Evolutionary conservation across 768 basidiomycete species (phyloP), one percentile per base, ranked within the genome.

Genomic region (Boletales sp.): DNA sequence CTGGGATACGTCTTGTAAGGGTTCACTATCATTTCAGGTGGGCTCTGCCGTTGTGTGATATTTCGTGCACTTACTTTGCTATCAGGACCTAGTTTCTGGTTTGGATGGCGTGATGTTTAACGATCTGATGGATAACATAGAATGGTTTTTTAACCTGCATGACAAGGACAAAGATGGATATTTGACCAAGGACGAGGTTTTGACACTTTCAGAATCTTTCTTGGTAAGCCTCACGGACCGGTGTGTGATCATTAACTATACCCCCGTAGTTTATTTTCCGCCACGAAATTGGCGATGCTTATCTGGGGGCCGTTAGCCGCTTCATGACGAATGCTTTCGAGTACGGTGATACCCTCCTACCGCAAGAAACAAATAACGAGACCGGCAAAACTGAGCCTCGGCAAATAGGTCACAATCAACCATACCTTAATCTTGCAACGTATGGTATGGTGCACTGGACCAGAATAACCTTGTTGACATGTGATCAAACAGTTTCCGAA

Each of bases 251-350:
- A 28, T 50, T 40, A 59, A 44, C 50, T 33, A 45, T 13, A 39
- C 8, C n/a, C 35, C 31, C 32, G 4, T 62, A 97, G 94, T 97
- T 97, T 70, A 96, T 98, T 56, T 99, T 99, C 82, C 86, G 96
- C 13, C 91, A 85, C 67, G 96, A 99, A 70, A 78, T 93, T 11
- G 96, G 96, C 4, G 96, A 99, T 67, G 90, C 92, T 5, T 99
- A 95, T 64, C 77, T 99, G 19, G 96, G 94, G 2, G 92, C 95
- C 19, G 90, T 99, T 56, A 94, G 92, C 57, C 86, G 93, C 37
- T 95, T 97, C 66, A 94, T 98, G 86, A 88, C 94, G 35, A 98
- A 99, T 61, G 92, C 95, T 0, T 99, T 97, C 60, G 96, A 99
- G 63, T 97, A 94, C 50, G 96, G 94, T 3, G 94, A 96, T 70